These are phyloP conservation scores for Phytopythium aichiense DNA, from an alignment of 352 stramenopile genomes.

Conservation along the genomic window DNA sequence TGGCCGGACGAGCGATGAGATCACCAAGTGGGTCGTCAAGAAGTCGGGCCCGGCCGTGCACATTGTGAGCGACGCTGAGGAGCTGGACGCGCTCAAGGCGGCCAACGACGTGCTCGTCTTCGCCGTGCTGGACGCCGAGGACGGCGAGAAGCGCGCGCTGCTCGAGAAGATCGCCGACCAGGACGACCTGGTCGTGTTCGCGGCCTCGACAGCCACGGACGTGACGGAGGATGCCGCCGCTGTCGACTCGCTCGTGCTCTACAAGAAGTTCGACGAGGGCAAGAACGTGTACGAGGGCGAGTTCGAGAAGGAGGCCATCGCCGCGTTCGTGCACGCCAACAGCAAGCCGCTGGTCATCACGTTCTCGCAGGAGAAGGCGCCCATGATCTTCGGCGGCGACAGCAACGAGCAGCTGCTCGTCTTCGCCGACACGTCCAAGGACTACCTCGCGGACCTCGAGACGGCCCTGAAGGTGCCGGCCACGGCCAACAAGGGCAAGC, in stretches of 20 bases:
- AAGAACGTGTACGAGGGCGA: constrained; percentile 75
- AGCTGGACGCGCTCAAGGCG: constrained; percentile 77
- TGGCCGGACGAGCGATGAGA: constrained; percentile 81
- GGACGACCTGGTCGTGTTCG: constrained; percentile 76
- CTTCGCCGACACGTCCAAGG: constrained; percentile 72
- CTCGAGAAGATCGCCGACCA: constrained; percentile 72
- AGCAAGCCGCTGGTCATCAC: constrained; percentile 87
- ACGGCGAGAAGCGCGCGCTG: constrained; percentile 61
- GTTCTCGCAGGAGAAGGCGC: constrained; percentile 88
- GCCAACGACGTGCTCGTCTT: constrained; percentile 86
- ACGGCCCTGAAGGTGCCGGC: constrained; percentile 56
- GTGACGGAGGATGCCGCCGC: constrained; percentile 47
- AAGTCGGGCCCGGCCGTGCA: constrained; percentile 88
- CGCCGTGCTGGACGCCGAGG: constrained; percentile 72
- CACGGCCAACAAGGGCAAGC: constrained; percentile 82
- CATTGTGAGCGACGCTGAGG: constrained; percentile 66
- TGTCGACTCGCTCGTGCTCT: constrained; percentile 71
- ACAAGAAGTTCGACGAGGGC: constrained; percentile 87
- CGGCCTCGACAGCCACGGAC: constrained; percentile 65
- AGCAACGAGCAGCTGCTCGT: constrained; percentile 86
- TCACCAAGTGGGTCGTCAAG: constrained; percentile 89
- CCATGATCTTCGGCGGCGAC: constrained; percentile 88
- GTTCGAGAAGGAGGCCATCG: constrained; percentile 59
- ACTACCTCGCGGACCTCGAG: constrained; percentile 61
- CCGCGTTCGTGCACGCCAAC: constrained; percentile 74